These are phyloP conservation scores for Penicillium flavigenum DNA, from an alignment of 495 filamentous ascomycete species.

Conservation along the genomic window DNA sequence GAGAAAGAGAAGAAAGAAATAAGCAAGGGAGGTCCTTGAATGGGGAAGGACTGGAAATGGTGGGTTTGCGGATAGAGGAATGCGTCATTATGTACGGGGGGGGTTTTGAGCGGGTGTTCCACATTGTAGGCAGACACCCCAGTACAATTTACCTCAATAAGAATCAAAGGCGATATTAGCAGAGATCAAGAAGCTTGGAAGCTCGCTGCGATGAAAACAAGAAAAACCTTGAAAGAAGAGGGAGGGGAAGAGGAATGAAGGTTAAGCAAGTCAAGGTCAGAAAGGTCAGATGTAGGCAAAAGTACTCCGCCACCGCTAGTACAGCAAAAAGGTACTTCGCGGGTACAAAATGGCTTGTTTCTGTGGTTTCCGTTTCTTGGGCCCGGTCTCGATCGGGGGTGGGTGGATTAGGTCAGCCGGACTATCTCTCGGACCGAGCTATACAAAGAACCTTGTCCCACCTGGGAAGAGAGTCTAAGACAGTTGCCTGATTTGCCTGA, in stretches of 20 bases:
- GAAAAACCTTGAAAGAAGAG: background rate
- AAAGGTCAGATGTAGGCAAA: constrained; percentile 8
- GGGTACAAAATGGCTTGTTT: constrained; percentile 9
- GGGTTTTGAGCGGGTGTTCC: constrained; percentile 19
- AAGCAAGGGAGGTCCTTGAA: constrained; percentile 20
- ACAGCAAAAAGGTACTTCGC: constrained; percentile 23
- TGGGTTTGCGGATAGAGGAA: constrained; percentile 30
- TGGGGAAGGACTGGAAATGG: constrained; percentile 17
- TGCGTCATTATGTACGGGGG: constrained; percentile 46
- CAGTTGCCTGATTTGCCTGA: background rate
- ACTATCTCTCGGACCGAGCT: constrained; percentile 16
- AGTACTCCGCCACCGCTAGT: constrained; percentile 32
- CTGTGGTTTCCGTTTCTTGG: constrained; percentile 18
- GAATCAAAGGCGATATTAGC: background rate
- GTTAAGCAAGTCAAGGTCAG: constrained; percentile 2
- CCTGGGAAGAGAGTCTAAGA: background rate
- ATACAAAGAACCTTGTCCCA: constrained; percentile 2
- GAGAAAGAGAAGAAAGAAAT: constrained; percentile 9
- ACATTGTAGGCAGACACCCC: constrained; percentile 6
- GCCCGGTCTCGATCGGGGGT: constrained; percentile 18
- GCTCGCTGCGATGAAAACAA: constrained; percentile 4
- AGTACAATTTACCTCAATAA: constrained; percentile 9
- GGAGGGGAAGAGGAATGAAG: constrained; percentile 1
- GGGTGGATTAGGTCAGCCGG: constrained; percentile 19
- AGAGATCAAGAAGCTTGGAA: background rate